Evolutionary conservation across 352 stramenopile species (phyloP).

Genomic region (Pythium periplocum): DNA sequence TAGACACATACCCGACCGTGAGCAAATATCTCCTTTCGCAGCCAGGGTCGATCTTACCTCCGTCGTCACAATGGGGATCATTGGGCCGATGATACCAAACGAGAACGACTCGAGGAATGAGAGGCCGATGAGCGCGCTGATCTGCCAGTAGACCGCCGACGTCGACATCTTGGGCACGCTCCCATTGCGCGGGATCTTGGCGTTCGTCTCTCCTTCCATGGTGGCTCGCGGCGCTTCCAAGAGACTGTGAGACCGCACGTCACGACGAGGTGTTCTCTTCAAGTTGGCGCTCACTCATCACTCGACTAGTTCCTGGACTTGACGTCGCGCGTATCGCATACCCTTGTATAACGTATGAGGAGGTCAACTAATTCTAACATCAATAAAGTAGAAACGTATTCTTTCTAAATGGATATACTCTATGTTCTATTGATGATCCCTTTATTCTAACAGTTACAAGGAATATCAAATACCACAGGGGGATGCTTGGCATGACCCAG

Average conservation of each 20-base stretch:
- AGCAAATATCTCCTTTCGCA: background rate
- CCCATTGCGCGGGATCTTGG: no score
- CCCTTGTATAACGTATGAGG: background rate
- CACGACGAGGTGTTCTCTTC: no score
- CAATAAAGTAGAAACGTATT: background rate
- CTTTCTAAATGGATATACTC: background rate
- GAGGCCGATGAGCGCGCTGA: constrained; percentile 40
- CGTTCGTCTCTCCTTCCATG: no score
- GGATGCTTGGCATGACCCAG: constrained; percentile 47
- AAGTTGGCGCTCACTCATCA: no score
- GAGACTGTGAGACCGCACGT: no score
- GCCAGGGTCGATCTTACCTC: constrained; percentile 23
- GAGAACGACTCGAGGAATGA: constrained; percentile 41
- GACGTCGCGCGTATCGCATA: no score
- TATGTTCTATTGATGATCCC: background rate
- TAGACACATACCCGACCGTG: constrained; percentile 13
- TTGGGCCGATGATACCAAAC: constrained; percentile 61
- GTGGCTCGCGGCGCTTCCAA: no score
- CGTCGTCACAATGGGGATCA: constrained; percentile 61
- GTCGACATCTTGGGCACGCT: background rate
- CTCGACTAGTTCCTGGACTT: no score
- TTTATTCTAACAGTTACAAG: constrained; percentile 33
- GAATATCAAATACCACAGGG: constrained; percentile 76
- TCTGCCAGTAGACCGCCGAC: constrained; percentile 19
- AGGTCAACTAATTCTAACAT: background rate